phyloP scores from a whole-genome alignment of 768 basidiomycete species.

The Melanogaster broomeanus region DNA sequence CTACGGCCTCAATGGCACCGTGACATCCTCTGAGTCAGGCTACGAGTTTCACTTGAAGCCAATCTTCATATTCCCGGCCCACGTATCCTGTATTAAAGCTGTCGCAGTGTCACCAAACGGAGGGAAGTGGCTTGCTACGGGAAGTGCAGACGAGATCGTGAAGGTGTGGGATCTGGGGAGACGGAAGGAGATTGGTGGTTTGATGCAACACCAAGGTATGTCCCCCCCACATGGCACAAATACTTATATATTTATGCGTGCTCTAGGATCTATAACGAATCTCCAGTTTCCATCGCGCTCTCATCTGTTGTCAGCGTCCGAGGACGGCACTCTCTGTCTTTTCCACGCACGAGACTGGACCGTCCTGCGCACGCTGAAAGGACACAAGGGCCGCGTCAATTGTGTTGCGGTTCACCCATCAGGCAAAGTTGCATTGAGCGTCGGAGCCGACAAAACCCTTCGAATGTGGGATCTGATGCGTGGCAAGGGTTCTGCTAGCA shows the following conservation, averaged over 20 bases:
- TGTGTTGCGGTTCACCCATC: constrained; percentile 89
- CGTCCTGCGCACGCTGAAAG: constrained; percentile 82
- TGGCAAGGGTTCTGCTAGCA: constrained; percentile 86
- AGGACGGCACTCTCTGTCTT: constrained; percentile 87
- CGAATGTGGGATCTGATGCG: constrained; percentile 99
- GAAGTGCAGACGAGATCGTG: constrained; percentile 93
- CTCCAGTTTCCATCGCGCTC: constrained; percentile 86
- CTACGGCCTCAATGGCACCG: constrained; percentile 80
- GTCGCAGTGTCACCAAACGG: constrained; percentile 86
- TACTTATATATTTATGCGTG: neutral
- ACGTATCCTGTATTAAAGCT: constrained; percentile 89
- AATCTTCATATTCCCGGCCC: constrained; percentile 95
- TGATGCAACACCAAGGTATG: constrained; percentile 93
- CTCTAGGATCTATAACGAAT: constrained; percentile 85
- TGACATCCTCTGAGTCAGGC: constrained; percentile 32
- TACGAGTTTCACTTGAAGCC: constrained; percentile 59
- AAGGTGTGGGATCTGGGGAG: constrained; percentile 96
- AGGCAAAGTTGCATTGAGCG: constrained; percentile 87
- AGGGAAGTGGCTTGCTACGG: constrained; percentile 95
- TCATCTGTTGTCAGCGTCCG: constrained; percentile 88
- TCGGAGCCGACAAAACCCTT: constrained; percentile 85
- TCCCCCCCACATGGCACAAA: constrained; percentile 2
- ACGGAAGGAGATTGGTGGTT: constrained; percentile 89
- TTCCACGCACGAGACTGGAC: constrained; percentile 96
- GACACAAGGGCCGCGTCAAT: constrained; percentile 93